These are phyloP conservation scores for Zanthoxylum bungeanum DNA, from an alignment of 345 rosid genomes.

Conservation along the genomic window DNA sequence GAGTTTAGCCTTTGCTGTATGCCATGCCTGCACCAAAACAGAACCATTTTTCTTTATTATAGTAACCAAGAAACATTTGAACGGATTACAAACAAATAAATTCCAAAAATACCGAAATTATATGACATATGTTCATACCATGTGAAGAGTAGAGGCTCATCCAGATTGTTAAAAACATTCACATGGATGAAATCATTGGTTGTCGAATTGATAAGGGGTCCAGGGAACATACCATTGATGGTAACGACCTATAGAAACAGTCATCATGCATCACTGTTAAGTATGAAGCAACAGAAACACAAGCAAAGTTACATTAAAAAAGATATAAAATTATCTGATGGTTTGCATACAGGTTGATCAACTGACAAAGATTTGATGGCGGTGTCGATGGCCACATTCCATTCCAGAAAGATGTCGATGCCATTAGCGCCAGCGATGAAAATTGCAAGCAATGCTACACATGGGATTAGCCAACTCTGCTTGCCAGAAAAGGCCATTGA, in stretches of 20 bases:
- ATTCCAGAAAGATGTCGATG: constrained; percentile 36
- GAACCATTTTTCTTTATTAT: not conserved
- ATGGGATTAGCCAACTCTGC: constrained; percentile 1
- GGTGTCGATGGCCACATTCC: constrained; percentile 38
- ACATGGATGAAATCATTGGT: constrained; percentile 42
- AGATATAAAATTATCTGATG: not conserved
- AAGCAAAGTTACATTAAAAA: not conserved
- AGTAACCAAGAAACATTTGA: not conserved
- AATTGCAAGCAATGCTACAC: constrained; percentile 12
- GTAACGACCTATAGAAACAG: constrained; percentile 37
- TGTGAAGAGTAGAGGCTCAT: constrained; percentile 66
- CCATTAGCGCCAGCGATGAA: constrained; percentile 11
- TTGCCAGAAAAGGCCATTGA: constrained; percentile 26
- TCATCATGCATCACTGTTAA: not conserved
- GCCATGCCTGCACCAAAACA: constrained; percentile 40
- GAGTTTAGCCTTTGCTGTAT: constrained; percentile 57
- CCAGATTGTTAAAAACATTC: constrained; percentile 50
- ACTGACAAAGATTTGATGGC: constrained; percentile 21
- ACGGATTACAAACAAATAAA: too few relatives aligned
- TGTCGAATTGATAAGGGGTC: constrained; percentile 60
- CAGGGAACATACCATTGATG: constrained; percentile 66
- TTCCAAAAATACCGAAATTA: not conserved
- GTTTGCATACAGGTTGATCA: constrained; percentile 33
- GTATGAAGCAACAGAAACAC: not conserved
- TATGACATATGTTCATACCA: constrained; percentile 33